Conservation (phyloP, 108 stramenopile species). For the Cyclostephanos tholiformis region DNA sequence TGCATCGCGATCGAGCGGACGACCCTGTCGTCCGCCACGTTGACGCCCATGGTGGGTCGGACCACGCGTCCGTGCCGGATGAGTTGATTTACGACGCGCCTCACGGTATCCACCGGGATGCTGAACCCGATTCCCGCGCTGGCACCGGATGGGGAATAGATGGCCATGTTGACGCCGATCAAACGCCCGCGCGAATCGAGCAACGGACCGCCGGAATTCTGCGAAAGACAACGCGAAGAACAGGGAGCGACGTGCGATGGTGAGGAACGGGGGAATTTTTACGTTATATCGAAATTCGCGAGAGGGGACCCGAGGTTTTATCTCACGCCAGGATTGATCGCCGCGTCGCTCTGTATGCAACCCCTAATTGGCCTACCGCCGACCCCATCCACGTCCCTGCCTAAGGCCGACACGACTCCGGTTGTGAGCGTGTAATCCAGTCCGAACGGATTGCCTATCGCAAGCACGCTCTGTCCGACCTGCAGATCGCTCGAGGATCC, state of each 20-base stretch:
- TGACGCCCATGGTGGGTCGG: conserved; percentile 84
- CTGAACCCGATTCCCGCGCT: conserved; percentile 82
- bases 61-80: conserved; percentile 76
- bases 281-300: no score
- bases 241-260: no score
- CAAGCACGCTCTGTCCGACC: conserved; percentile 78
- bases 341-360: conserved; percentile 82
- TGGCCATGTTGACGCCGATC: conserved; percentile 85
- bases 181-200: conserved; percentile 72
- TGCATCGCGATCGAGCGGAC: conserved; percentile 54
- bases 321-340: conserved; percentile 72
- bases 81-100: conserved; percentile 75
- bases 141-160: conserved; percentile 68
- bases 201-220: conserved; percentile 59
- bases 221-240: no score
- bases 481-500: conserved; percentile 59
- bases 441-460: conserved; percentile 83
- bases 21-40: conserved; percentile 66
- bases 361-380: conserved; percentile 80
- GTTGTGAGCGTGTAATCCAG: conserved; percentile 76
- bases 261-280: no score
- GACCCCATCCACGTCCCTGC: conserved; percentile 74
- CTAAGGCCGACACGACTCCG: conserved; percentile 78
- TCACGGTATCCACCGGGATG: conserved; percentile 84
- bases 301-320: no score